Evolutionary conservation across 768 basidiomycete genomes (phyloP), one percentile per base, ranked within the genome.

Genomic region (Rhizopogon vinicolor): DNA sequence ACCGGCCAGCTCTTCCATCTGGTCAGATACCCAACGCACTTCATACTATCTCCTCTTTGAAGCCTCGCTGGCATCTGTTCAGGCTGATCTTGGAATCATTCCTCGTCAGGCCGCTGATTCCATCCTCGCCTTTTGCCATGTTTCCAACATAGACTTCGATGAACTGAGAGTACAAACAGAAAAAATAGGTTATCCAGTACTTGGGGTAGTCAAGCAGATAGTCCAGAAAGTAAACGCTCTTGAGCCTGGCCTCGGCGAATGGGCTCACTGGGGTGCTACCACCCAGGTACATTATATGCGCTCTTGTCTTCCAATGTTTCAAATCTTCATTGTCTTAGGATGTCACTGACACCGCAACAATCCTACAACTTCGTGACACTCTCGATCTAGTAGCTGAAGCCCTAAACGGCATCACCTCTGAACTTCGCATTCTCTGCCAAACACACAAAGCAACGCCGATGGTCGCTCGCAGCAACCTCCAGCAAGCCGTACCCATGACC

Each of bases 241-340:
- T 3, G 51, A 64, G 41, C 63, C 63, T 44, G 71, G 75, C 22
- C 58, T 75, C 7, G 78, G 78, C 35, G 78, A 78, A 62, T 78
- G 78, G 75, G 67, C 66, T 16, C 78, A 79, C 59, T 79, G 75
- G 64, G 78, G 78, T 31, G 75, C 76, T 4, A 78, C 78, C 3
- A 79, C 78, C 16, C 78, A 79, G 70, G 78, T 76, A 44, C 51
- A 61, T 55, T 7, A 7, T 12, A 55, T 39, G 18, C 14, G 19
- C 37, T 42, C 41, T 44, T 33, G 14, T 18, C n/a, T 25, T 25
- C 25, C 25, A 25, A 53, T 54, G 41, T 48, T 54, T 41, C 44
- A 40, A 41, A 46, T 29, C 18, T 46, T 45, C 16, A 51, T 55
- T 35, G 48, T 54, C 60, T 42, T 44, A 78, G 78, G 78, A 79